phyloP scores from a whole-genome alignment of 148 eudicot genomes.

The Cornus suecica region DNA sequence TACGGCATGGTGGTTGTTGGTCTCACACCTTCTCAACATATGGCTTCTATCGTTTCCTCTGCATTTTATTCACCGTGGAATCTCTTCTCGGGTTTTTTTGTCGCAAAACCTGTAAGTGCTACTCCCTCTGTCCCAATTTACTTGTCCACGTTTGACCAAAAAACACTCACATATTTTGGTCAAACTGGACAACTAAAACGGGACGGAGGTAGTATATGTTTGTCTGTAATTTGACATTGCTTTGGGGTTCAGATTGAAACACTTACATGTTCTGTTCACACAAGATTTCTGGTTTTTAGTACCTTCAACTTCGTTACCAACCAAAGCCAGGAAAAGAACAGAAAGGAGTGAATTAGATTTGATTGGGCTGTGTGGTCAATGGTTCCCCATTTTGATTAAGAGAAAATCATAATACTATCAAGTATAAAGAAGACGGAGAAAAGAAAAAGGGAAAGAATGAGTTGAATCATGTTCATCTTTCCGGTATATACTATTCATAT shows the following conservation, averaged over 20 bases:
- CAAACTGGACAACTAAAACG: too few relatives aligned
- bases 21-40: constrained; percentile 59
- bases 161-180: too few relatives aligned
- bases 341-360: not conserved
- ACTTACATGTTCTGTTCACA: not conserved
- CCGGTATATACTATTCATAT: too few relatives aligned
- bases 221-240: not conserved
- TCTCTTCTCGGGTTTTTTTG: constrained; percentile 82
- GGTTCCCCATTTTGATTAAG: too few relatives aligned
- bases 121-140: too few relatives aligned
- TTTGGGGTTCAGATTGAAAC: not conserved
- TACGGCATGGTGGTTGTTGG: constrained; percentile 95
- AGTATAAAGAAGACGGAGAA: too few relatives aligned
- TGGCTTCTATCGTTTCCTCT: constrained; percentile 82
- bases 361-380: not conserved
- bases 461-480: too few relatives aligned
- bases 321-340: not conserved
- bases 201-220: too few relatives aligned
- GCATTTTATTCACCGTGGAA: constrained; percentile 88
- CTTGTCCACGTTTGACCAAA: too few relatives aligned
- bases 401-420: too few relatives aligned
- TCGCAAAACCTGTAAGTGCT: constrained; percentile 64
- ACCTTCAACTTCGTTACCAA: not conserved
- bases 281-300: not conserved
- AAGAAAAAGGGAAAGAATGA: too few relatives aligned